phyloP scores from a whole-genome alignment of 2,329 filamentous ascomycete genomes.

The Penicillium sp. region DNA sequence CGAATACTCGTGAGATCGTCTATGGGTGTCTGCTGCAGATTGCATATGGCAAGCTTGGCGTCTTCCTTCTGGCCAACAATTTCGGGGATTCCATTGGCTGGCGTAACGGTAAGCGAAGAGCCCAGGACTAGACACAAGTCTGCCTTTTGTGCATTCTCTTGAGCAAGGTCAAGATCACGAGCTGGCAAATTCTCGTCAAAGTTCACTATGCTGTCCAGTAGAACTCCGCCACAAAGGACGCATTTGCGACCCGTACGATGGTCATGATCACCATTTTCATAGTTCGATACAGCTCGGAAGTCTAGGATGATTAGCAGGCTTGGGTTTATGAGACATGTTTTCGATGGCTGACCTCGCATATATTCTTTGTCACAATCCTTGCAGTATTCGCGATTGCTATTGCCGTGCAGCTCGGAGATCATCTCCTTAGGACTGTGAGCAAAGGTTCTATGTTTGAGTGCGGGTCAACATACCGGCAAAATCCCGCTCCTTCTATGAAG shows the following conservation, averaged over 20 bases:
- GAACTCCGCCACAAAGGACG: conserved; percentile 38
- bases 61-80: conserved; percentile 25
- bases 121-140: conserved; percentile 52
- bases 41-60: conserved; percentile 47
- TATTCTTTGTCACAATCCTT: conserved; percentile 50
- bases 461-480: conserved; percentile 35
- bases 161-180: conserved; percentile 24
- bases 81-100: conserved; percentile 44
- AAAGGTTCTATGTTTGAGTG: neutral
- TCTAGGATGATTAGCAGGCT: neutral
- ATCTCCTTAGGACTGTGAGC: neutral
- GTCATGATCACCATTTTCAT: conserved; percentile 46
- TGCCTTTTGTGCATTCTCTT: conserved; percentile 41
- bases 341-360: conserved; percentile 34
- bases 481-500: conserved; percentile 51
- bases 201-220: conserved; percentile 18
- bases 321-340: conserved; percentile 39
- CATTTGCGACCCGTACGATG: conserved; percentile 53
- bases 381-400: conserved; percentile 51
- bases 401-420: conserved; percentile 52
- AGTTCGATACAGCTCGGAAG: conserved; percentile 41
- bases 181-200: neutral
- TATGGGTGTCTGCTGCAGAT: conserved; percentile 42
- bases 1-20: conserved; percentile 39
- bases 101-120: conserved; percentile 48